Base-by-base conservation (phyloP, 2,329 filamentous ascomycete species). In the Bipolaris cookei region DNA sequence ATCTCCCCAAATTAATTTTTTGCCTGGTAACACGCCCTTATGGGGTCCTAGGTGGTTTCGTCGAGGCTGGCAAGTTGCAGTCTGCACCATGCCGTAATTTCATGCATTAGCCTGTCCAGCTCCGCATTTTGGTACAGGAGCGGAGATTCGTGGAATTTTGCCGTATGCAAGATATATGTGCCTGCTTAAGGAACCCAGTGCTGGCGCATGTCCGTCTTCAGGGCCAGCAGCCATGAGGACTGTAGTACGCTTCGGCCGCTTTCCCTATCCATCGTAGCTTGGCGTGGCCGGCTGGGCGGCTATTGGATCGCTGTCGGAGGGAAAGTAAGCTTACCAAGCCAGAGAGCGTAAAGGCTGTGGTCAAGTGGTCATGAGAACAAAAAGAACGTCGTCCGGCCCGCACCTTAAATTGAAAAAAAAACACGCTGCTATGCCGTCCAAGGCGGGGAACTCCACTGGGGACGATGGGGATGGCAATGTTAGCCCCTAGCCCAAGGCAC, bases 251-350 rank as follows among this genome's bases (percentile, higher is more conserved):
- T 44, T 38, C 50, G 54, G 54, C 37, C 50, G 30, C 11, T 57
- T 57, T 13, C 54, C 38, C 16, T 11, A 43, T 54, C 32, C 38
- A 54, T 43, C 42, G 37, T 56, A 56, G 54, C 18, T 14, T 39
- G 20, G 2, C 18, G 13, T 3, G 28, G 28, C 34, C 16, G 14
- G 28, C 28, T 8, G 32, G 16, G 4, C 3, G 5, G 37, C 43
- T 3, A 60, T 58, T 60, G 58, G 58, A 11, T 53, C 54, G 42
- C 46, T 47, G 58, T 60, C 54, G 58, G 58, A 28, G 54, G 13
- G 1, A 14, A 34, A 16, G 10, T 13, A 34, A 39, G 28, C 35
- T 14, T 47, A 14, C 38, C 42, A 53, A 21, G 25, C 18, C 37
- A 48, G 41, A 32, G 18, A 34, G 10, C 1, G 37, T 21, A 11